Base-by-base conservation (phyloP, 2,329 filamentous ascomycete species). In the Apiospora malaysiana region DNA sequence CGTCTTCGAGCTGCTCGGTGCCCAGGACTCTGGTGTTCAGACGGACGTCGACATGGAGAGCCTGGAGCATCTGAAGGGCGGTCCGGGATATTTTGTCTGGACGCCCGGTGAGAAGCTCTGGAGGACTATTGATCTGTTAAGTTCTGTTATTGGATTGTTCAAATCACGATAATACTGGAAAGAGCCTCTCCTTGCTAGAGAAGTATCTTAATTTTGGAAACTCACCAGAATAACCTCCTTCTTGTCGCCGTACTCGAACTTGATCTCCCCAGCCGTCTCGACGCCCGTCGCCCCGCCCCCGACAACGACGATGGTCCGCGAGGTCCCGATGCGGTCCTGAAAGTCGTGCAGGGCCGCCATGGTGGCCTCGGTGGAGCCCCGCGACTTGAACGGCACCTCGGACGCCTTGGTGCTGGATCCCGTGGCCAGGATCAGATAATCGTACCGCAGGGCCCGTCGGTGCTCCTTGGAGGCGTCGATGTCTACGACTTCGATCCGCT, bases 401-500 rank as follows among this genome's bases (percentile, higher is more conserved):
- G 77, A 78, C 4, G 81, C 83, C 27, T 76, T 79, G 45, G 82
- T 81, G 40, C 80, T 79, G 4, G 85, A 79, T 8, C 88, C 88
- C 2, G 88, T 90, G 10, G 87, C 87, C 63, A 91, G 79, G 72
- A 91, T 76, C 14, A 90, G 80, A 37, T 83, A 83, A 73, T 89
- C 83, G 75, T 90, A 91, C 25, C 72, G 71, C 70, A 89, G 75
- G 4, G 56, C 73, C 18, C 78, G 32, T 32, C 32, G 78, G 6
- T 80, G 78, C 21, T 75, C 74, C 6, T 71, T 76, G 7, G 79
- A 81, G 4, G 77, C 81, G 59, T 78, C 80, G 1, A 76, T 77
- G 23, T 71, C 73, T 1, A 74, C 76, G n/a, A 65, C 25, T 65
- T 23, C 23, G 27, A 89, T 83, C 0, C 77, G 79, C 72, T 85